Percentiles rank a stretch among this genome's conserved stretches.
Evolutionary conservation across 139 green algal species (phyloP).

Genomic region (Chlorella sp.): DNA sequence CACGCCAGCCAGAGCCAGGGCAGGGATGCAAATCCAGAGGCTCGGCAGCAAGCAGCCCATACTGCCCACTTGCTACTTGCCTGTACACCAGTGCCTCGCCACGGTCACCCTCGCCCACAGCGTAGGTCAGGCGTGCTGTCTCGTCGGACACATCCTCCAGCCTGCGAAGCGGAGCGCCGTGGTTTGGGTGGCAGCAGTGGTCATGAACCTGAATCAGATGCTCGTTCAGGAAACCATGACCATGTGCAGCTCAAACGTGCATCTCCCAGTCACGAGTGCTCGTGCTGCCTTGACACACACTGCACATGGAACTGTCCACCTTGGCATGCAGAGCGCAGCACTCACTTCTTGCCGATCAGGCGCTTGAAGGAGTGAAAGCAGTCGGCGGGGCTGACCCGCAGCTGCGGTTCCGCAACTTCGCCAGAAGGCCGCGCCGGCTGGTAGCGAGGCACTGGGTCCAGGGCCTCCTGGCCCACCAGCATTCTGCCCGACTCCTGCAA

Average conservation of each 20-base stretch:
- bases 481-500: conserved; percentile 35
- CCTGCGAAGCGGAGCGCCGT: not conserved
- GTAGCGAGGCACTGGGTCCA: conserved; percentile 13
- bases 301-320: not conserved
- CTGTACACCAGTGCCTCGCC: conserved; percentile 22
- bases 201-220: too few relatives aligned
- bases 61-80: not conserved
- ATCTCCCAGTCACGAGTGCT: too few relatives aligned
- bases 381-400: conserved; percentile 33
- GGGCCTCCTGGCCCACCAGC: conserved; percentile 58
- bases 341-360: conserved; percentile 65
- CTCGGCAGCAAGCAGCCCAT: not conserved
- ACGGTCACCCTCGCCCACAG: conserved; percentile 44
- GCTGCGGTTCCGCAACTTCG: not conserved
- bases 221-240: too few relatives aligned
- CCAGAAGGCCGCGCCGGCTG: too few relatives aligned
- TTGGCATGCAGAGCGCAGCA: not conserved
- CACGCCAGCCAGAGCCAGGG: not conserved
- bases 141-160: not conserved
- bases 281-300: not conserved
- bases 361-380: conserved; percentile 80
- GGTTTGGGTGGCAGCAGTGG: too few relatives aligned
- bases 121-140: conserved; percentile 34
- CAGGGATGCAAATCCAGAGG: not conserved
- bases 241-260: too few relatives aligned